These are phyloP conservation scores for Xenoacremonium recifei DNA, from an alignment of 2,329 filamentous ascomycete genomes.

Conservation along the genomic window DNA sequence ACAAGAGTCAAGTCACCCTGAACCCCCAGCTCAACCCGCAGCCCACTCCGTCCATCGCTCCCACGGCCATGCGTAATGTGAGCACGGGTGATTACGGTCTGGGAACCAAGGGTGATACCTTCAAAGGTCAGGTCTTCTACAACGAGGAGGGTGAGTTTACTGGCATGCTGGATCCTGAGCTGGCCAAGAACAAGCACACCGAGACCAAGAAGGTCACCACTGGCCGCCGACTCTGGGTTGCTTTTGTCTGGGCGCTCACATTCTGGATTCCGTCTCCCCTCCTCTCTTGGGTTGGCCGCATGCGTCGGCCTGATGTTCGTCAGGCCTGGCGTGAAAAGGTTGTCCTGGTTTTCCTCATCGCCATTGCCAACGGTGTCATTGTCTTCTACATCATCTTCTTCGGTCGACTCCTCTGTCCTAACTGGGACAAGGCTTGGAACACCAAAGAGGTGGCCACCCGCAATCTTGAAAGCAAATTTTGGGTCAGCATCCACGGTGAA, in stretches of 20 bases:
- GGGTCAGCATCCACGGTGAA: constrained; percentile 79
- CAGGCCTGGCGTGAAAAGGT: constrained; percentile 98
- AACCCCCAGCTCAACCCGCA: constrained; percentile 37
- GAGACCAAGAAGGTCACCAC: constrained; percentile 64
- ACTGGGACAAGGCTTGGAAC: constrained; percentile 87
- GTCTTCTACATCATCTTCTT: constrained; percentile 93
- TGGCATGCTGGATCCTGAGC: constrained; percentile 71
- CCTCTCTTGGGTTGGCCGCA: constrained; percentile 79
- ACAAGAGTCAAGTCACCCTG: constrained; percentile 52
- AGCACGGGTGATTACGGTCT: constrained; percentile 82
- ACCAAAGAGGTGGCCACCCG: constrained; percentile 67
- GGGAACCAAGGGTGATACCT: constrained; percentile 79
- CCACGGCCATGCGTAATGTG: constrained; percentile 55
- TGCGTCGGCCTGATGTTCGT: constrained; percentile 95
- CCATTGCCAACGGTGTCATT: constrained; percentile 75
- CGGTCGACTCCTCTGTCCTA: constrained; percentile 82
- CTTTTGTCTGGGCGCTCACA: constrained; percentile 79
- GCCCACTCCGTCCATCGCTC: constrained; percentile 59
- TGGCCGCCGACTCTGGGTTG: constrained; percentile 75
- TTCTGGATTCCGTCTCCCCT: constrained; percentile 92
- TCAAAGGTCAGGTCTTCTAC: constrained; percentile 73
- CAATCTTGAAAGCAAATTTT: constrained; percentile 73
- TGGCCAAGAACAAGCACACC: constrained; percentile 74
- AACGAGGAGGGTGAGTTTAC: constrained; percentile 67
- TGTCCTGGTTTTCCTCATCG: constrained; percentile 76